Percentiles rank a stretch among this genome's conserved stretches.
Evolutionary conservation across 805 yeast genomes (phyloP).

Genomic region (Suhomyces sp.): DNA sequence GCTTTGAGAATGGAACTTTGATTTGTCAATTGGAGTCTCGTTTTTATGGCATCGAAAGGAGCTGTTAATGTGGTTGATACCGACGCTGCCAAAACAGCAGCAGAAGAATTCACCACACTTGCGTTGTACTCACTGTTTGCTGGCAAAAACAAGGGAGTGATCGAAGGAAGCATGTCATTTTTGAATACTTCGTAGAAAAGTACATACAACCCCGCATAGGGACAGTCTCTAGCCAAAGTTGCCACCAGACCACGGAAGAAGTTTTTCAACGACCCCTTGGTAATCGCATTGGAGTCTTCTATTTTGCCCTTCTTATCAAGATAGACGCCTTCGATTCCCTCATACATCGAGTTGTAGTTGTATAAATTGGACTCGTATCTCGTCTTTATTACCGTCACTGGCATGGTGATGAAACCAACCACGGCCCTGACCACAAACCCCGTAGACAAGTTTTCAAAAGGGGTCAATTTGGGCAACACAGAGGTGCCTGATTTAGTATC

Average conservation of each 20-base stretch:
- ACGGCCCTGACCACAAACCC: conserved; percentile 79
- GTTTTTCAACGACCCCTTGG: conserved; percentile 48
- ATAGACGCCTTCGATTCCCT: conserved; percentile 60
- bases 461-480: conserved; percentile 69
- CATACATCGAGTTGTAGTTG: conserved; percentile 60
- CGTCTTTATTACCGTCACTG: conserved; percentile 86
- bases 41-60: conserved; percentile 92
- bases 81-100: conserved; percentile 81
- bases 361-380: conserved; percentile 83
- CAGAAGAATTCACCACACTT: conserved; percentile 57
- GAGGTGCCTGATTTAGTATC: conserved; percentile 26
- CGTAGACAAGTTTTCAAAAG: conserved; percentile 64
- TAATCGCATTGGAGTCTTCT: conserved; percentile 12
- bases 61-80: conserved; percentile 84
- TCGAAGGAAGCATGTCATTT: conserved; percentile 53
- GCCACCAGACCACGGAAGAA: conserved; percentile 88
- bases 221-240: conserved; percentile 88
- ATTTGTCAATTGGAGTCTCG: conserved; percentile 74
- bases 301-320: conserved; percentile 12
- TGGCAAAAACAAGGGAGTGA: conserved; percentile 10
- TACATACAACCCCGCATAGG: conserved; percentile 92
- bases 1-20: conserved; percentile 42
- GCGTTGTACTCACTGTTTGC: conserved; percentile 19
- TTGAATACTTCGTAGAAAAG: conserved; percentile 73
- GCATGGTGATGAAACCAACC: conserved; percentile 91